phyloP scores from a whole-genome alignment of 2,329 filamentous ascomycete genomes.

The Diaporthe sp. region DNA sequence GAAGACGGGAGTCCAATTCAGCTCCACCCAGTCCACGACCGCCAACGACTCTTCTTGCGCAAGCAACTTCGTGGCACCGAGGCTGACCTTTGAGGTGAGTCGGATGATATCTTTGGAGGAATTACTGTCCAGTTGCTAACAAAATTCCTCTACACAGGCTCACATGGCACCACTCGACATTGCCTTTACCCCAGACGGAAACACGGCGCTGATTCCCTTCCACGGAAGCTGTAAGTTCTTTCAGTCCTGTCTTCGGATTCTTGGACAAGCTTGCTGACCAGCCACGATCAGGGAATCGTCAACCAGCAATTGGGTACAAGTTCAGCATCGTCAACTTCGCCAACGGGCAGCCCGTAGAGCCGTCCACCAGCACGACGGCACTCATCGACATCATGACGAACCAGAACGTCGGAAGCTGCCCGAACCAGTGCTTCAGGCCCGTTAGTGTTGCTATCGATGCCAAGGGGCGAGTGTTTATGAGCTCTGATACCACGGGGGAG shows the following conservation, averaged over 20 bases:
- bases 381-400: conserved; percentile 66
- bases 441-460: conserved; percentile 64
- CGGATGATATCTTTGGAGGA: too few relatives aligned
- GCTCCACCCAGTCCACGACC: conserved; percentile 44
- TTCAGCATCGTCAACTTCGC: conserved; percentile 2
- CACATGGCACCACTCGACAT: conserved; percentile 79
- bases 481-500: conserved; percentile 71
- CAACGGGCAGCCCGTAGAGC: conserved; percentile 51
- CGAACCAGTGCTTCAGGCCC: conserved; percentile 69
- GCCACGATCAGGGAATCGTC: neutral
- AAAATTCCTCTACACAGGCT: conserved; percentile 41
- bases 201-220: conserved; percentile 72
- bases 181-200: conserved; percentile 69
- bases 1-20: conserved; percentile 61
- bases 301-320: conserved; percentile 3
- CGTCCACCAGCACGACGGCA: conserved; percentile 55
- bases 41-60: conserved; percentile 58
- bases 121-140: neutral
- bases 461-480: conserved; percentile 69
- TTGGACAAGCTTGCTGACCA: neutral
- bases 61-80: conserved; percentile 56
- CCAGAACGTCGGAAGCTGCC: conserved; percentile 62
- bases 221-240: conserved; percentile 72
- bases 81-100: conserved; percentile 57
- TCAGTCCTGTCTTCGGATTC: neutral